Base-by-base conservation (phyloP, 805 yeast genomes). In the Lipomyces sp. region DNA sequence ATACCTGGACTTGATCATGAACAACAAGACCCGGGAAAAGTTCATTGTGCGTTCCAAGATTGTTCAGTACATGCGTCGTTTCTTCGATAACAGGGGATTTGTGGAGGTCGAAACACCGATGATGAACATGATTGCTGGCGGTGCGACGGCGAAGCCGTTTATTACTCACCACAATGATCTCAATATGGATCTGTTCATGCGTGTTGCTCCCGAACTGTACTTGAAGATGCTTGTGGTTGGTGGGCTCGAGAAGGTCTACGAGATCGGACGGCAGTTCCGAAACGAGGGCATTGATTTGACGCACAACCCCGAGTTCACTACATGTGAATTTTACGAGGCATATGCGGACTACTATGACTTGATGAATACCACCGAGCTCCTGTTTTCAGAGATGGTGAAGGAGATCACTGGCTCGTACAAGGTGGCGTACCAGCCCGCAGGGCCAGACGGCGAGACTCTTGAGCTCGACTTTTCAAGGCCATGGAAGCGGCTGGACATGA, bases 101-200 rank as follows among this genome's bases (percentile, higher is more conserved):
- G 76, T 88, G 61, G 98, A 91, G 77, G 98, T 91, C 59, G 98
- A 93, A 77, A 91, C 98, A 56, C 98, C 98, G 67, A 93, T 91
- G 85, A 84, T 91, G 93, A 93, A 93, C 75, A 86, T 88, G 60
- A 90, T 93, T 72, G 98, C 98, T 53, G 98, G 98, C 70, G 98
- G 98, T 75, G 98, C 98, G 62, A 93, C 98, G 58, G 98, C 98
- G 63, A 91, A 89, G 76, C 98, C 98, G 38, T 91, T 91, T 72
- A 76, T 86, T 62, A 93, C 98, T 49, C 98, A 93, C 69, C 98
- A 91, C 75, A 93, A 91, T 68, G 98, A 93, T 68, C 81, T 93
- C 69, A 83, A 87, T 74, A 83, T 93, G 88, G 93, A 91, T 66
- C 85, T 91, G 86, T 91, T 74, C 76, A 85, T 91, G 95, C 86